Evolutionary conservation across 805 yeast species (phyloP), one percentile per base, ranked within the genome.

Genomic region (Schwanniomyces pseudopolymorphus): DNA sequence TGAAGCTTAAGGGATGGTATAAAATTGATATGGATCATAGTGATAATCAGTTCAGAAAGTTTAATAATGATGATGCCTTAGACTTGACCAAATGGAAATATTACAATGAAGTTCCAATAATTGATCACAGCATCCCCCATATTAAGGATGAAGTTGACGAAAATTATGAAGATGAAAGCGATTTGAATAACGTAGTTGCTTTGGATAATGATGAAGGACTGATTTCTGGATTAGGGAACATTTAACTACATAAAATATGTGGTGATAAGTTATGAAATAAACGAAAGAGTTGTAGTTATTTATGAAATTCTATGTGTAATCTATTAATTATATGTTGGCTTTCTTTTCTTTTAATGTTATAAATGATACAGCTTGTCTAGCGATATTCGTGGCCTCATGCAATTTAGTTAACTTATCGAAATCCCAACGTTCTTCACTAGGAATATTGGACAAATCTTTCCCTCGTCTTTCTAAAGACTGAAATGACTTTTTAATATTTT

Each of bases 301-400:
- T 31, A 28, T 31, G 20, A 16, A 7, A 7, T 31, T 31, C 14
- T 31, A 26, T 39, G 20, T 21, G 4, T 9, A 19, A 19, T 27
- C 27, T 40, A 28, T 28, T 28, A 28, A 26, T 26, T 14, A 14
- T 37, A 22, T 33, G 22, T 33, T 16, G 13, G 28, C 5, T 42
- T 28, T 28, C 10, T 24, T 28, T 22, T 44, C 41, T 51, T 79
- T 78, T 35, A 83, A 59, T n/a, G 74, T 68, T 11, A 87, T 50
- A 48, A 86, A 79, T 4, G 81, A 70, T 4, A 84, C 60, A 3
- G 91, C 85, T 37, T 77, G 70, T 53, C 91, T 71, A 0, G 91
- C 94, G 5, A 55, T 56, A 2, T 58, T 61, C 1, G 81, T 69
- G 0, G 81, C 81, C 17, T 59, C 63, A 11, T 66, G 66, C 33